phyloP scores from a whole-genome alignment of 345 rosid species.

The Lepidium africanum region DNA sequence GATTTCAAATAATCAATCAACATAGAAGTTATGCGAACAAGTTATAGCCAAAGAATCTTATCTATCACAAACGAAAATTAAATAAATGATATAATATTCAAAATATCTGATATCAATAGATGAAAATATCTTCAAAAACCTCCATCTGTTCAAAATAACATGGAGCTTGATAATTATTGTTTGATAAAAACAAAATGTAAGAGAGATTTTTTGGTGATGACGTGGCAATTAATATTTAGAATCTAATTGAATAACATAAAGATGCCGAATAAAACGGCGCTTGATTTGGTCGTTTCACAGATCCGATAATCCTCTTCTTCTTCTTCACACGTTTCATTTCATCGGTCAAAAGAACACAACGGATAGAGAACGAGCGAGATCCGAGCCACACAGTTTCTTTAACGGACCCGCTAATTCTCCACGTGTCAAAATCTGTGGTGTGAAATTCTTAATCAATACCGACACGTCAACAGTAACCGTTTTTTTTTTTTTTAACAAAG shows the following conservation, averaged over 20 bases:
- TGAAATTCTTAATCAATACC: background rate
- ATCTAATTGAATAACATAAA: background rate
- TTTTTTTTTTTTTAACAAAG: background rate
- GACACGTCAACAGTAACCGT: conserved; percentile 26
- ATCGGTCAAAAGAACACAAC: conserved; percentile 10
- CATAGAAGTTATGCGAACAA: too few species aligned
- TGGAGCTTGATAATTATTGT: background rate
- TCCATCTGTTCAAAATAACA: background rate
- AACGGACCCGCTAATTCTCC: background rate
- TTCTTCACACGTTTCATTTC: conserved; percentile 17
- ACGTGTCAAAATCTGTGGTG: conserved; percentile 13
- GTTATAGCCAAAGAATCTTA: too few species aligned
- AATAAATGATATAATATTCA: background rate
- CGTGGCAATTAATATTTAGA: conserved; percentile 4
- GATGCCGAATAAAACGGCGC: conserved; percentile 13
- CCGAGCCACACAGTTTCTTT: background rate
- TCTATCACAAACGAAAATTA: background rate
- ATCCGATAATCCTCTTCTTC: conserved; percentile 25
- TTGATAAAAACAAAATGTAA: background rate
- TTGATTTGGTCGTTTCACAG: conserved; percentile 17
- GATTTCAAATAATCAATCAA: too few species aligned
- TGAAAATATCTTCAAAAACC: background rate
- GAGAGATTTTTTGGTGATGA: background rate
- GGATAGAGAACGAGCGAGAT: background rate
- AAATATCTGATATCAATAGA: background rate